Percentiles rank a stretch among this genome's conserved stretches.
Evolutionary conservation across 164 flowering plant species (phyloP).

Genomic region (Magnolia kwangsiensis): DNA sequence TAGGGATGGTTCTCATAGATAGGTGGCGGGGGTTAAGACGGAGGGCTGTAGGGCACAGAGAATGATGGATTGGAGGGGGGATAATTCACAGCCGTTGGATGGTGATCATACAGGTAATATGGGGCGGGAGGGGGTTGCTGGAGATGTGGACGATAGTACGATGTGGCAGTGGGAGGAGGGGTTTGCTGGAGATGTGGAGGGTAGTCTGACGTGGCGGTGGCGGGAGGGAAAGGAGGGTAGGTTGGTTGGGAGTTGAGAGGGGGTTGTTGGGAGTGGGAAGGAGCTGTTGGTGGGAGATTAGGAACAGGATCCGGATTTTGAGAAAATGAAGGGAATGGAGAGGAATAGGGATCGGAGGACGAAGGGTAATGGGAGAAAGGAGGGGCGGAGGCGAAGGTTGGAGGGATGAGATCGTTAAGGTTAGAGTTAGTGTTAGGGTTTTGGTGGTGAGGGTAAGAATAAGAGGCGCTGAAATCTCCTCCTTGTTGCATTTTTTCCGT

Average conservation of each 20-base stretch:
- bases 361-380: slow-evolving; percentile 52
- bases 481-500: slow-evolving; percentile 20
- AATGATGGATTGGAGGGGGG: slow-evolving; percentile 12
- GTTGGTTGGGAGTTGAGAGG: slow-evolving; percentile 1
- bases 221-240: slow-evolving; percentile 20
- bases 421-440: slow-evolving; percentile 7
- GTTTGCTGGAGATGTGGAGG: neutral
- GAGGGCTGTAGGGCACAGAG: neutral
- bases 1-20: slow-evolving; percentile 33
- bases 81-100: slow-evolving; percentile 32
- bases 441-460: slow-evolving; percentile 15
- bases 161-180: slow-evolving; percentile 13
- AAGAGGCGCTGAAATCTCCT: slow-evolving; percentile 20
- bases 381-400: slow-evolving; percentile 31
- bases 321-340: slow-evolving; percentile 3
- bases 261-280: slow-evolving; percentile 22
- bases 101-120: slow-evolving; percentile 35
- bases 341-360: slow-evolving; percentile 2
- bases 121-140: slow-evolving; percentile 3
- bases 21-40: slow-evolving; percentile 23
- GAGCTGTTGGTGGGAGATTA: slow-evolving; percentile 22
- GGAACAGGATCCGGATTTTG: slow-evolving; percentile 25
- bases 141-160: neutral
- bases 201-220: slow-evolving; percentile 8
- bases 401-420: slow-evolving; percentile 1